Conservation (phyloP, 1,284 basidiomycete species). For the Boletus subluridellus region DNA sequence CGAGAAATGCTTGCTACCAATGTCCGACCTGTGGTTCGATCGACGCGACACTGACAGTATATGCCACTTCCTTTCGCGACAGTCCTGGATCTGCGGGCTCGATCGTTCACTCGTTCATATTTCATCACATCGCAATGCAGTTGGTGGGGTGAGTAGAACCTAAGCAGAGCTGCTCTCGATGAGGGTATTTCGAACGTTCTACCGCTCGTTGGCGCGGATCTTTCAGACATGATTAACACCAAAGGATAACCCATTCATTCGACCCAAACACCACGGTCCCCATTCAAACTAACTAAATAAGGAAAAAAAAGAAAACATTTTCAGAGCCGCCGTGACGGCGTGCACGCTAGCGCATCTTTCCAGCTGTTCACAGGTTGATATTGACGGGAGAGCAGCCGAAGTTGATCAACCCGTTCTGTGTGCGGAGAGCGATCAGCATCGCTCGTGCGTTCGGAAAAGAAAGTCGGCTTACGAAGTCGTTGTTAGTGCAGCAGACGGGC, state of each 20-base stretch:
- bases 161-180: background rate
- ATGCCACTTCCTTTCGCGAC: background rate
- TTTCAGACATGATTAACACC: background rate
- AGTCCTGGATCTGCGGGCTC: background rate
- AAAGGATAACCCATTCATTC: background rate
- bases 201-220: background rate
- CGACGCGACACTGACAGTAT: background rate
- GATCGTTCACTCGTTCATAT: background rate
- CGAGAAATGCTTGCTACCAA: background rate
- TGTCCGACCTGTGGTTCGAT: background rate
- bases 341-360: background rate
- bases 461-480: conserved; percentile 1
- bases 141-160: background rate
- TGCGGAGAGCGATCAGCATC: background rate
- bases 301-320: background rate
- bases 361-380: background rate
- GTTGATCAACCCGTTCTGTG: background rate
- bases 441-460: background rate
- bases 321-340: background rate
- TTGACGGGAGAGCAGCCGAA: background rate
- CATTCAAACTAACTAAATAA: background rate
- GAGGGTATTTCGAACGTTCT: too few relatives aligned
- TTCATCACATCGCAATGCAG: background rate
- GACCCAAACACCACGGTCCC: background rate
- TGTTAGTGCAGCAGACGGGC: conserved; percentile 13